A percentile compares a stretch with the other conserved stretches of the same genome.
Evolutionary conservation across 2,329 filamentous ascomycete genomes (phyloP).

Genomic region (Emmonsia crescens): DNA sequence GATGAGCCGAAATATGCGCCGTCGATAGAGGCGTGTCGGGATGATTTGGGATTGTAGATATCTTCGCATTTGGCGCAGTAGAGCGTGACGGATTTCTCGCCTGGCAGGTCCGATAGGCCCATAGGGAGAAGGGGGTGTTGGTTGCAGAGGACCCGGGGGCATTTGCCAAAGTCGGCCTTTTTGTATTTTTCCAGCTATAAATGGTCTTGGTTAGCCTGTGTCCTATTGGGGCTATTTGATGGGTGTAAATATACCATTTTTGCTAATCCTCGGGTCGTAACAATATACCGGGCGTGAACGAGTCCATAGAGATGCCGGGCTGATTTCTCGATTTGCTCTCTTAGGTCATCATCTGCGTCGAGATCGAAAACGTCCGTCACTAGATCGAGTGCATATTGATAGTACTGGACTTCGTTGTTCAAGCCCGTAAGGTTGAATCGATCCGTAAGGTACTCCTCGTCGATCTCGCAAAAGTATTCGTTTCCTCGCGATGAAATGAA

Average conservation of each 20-base stretch:
- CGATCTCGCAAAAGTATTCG: conserved; percentile 99
- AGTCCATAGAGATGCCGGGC: conserved; percentile 91
- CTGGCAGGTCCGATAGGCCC: conserved; percentile 82
- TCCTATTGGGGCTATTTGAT: background rate
- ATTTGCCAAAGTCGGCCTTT: conserved; percentile 95
- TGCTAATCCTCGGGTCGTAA: conserved; percentile 81
- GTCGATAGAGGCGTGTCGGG: conserved; percentile 87
- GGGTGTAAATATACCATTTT: conserved; percentile 67
- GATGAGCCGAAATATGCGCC: conserved; percentile 96
- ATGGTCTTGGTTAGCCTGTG: background rate
- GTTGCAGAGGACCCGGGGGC: conserved; percentile 89
- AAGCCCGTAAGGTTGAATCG: conserved; percentile 96
- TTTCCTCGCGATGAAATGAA: conserved; percentile 97
- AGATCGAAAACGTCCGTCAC: conserved; percentile 98
- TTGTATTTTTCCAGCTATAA: conserved; percentile 94
- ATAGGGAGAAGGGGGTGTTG: conserved; percentile 88
- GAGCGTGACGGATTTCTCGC: conserved; percentile 83
- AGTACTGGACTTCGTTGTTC: conserved; percentile 96
- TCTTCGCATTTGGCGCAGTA: conserved; percentile 98
- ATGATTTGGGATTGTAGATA: conserved; percentile 97
- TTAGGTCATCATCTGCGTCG: conserved; percentile 96
- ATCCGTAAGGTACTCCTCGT: conserved; percentile 96
- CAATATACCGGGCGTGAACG: conserved; percentile 92
- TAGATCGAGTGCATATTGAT: conserved; percentile 94
- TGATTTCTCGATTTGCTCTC: conserved; percentile 95